A percentile compares a stretch with the other conserved stretches of the same genome.
Evolutionary conservation across 352 stramenopile genomes (phyloP).

Genomic region (Hyaloperonospora brassicae): DNA sequence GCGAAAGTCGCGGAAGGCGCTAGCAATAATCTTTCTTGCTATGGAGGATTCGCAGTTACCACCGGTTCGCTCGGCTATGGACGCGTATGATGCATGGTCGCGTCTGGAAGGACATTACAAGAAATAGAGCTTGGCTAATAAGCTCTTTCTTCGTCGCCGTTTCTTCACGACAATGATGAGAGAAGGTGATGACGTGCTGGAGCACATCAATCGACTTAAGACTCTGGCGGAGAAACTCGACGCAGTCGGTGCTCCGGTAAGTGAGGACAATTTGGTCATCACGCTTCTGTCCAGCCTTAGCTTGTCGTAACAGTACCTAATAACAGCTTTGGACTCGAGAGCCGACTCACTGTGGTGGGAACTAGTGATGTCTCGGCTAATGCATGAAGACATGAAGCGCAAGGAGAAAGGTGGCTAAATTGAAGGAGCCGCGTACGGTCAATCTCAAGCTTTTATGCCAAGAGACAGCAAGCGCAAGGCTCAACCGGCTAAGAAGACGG

Average conservation of each 20-base stretch:
- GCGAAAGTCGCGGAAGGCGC: not conserved
- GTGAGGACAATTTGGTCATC: not conserved
- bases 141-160: constrained; percentile 1
- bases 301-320: too few relatives aligned
- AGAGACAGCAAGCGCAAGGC: not conserved
- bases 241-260: too few relatives aligned
- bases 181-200: not conserved
- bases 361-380: not conserved
- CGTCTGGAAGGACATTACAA: too few relatives aligned
- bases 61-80: not conserved
- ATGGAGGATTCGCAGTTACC: not conserved
- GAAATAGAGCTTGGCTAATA: not conserved
- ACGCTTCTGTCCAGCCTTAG: not conserved
- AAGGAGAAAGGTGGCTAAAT: not conserved
- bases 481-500: not conserved
- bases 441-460: too few relatives aligned
- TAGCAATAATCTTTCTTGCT: not conserved
- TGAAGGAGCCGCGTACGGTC: not conserved
- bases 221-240: too few relatives aligned
- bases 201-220: not conserved
- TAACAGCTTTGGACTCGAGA: too few relatives aligned
- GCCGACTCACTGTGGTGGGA: not conserved
- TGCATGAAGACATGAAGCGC: not conserved
- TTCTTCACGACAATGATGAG: constrained; percentile 2
- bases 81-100: too few relatives aligned